A percentile compares a stretch with the other conserved stretches of the same genome.
These are phyloP conservation scores for Syzygium aqueum DNA, from an alignment of 345 rosid genomes.

Conservation along the genomic window DNA sequence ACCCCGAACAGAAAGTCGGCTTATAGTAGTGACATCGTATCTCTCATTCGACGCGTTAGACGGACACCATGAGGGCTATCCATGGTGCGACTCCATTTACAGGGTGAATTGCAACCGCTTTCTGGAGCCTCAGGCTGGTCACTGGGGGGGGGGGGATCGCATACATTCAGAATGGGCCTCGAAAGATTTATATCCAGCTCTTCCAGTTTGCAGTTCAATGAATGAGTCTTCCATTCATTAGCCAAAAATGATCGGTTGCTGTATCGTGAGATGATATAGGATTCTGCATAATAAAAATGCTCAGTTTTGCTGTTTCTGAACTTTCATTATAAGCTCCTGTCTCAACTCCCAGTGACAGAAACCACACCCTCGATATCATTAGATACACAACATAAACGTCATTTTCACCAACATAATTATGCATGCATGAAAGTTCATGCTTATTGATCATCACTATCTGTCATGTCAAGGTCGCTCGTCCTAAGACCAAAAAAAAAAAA, in stretches of 20 bases:
- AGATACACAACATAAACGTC: neutral
- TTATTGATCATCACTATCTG: neutral
- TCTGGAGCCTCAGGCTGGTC: neutral
- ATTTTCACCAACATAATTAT: neutral
- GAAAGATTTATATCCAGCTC: neutral
- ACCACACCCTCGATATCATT: neutral
- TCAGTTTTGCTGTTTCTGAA: neutral
- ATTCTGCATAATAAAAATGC: neutral
- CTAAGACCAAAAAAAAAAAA: too few species aligned
- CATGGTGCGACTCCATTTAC: neutral
- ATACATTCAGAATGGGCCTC: neutral
- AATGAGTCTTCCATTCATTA: neutral
- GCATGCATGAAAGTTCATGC: neutral
- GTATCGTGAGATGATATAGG: neutral
- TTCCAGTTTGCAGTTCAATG: neutral
- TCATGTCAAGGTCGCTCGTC: neutral
- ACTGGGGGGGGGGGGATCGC: neutral
- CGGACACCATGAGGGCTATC: neutral
- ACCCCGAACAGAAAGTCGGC: neutral
- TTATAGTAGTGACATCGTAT: slow-evolving; percentile 6
- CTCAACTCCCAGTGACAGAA: neutral
- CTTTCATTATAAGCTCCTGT: neutral
- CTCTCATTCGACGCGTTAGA: slow-evolving; percentile 26
- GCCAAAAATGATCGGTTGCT: neutral
- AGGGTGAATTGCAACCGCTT: neutral